Evolutionary conservation across 2,329 filamentous ascomycete genomes (phyloP).

Genomic region (Alternaria panax): DNA sequence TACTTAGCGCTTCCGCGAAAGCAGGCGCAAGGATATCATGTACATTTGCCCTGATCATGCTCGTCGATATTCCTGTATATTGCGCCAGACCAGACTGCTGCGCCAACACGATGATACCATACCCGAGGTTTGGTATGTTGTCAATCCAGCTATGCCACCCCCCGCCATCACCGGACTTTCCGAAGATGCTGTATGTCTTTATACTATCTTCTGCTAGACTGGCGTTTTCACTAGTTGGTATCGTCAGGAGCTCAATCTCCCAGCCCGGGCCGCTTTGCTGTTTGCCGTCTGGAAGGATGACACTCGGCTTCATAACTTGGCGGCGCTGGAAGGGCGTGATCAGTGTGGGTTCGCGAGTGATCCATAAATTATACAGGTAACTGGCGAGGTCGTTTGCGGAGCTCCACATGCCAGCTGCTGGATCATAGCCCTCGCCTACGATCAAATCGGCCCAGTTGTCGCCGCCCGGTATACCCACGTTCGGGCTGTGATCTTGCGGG

Average conservation of each 20-base stretch:
- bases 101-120: constrained; percentile 36
- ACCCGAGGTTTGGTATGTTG: constrained; percentile 39
- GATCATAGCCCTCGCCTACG: constrained; percentile 40
- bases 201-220: constrained; percentile 3
- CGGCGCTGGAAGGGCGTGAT: constrained; percentile 38
- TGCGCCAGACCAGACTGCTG: constrained; percentile 24
- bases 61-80: constrained; percentile 29
- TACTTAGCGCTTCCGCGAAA: constrained; percentile 31
- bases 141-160: constrained; percentile 46
- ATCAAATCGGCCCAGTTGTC: constrained; percentile 38
- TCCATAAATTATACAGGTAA: constrained; percentile 38
- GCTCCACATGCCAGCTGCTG: constrained; percentile 44
- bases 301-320: constrained; percentile 30
- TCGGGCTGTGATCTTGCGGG: constrained; percentile 24
- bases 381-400: constrained; percentile 40
- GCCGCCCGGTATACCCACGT: constrained; percentile 35
- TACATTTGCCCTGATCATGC: constrained; percentile 18
- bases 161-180: constrained; percentile 43
- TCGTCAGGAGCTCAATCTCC: constrained; percentile 34
- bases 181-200: constrained; percentile 39
- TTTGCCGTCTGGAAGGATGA: constrained; percentile 33
- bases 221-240: constrained; percentile 19
- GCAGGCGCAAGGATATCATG: constrained; percentile 39
- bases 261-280: constrained; percentile 41
- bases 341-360: constrained; percentile 28